phyloP scores from a whole-genome alignment of 2,329 filamentous ascomycete species.

The Lasiodiplodia hormozganensis region DNA sequence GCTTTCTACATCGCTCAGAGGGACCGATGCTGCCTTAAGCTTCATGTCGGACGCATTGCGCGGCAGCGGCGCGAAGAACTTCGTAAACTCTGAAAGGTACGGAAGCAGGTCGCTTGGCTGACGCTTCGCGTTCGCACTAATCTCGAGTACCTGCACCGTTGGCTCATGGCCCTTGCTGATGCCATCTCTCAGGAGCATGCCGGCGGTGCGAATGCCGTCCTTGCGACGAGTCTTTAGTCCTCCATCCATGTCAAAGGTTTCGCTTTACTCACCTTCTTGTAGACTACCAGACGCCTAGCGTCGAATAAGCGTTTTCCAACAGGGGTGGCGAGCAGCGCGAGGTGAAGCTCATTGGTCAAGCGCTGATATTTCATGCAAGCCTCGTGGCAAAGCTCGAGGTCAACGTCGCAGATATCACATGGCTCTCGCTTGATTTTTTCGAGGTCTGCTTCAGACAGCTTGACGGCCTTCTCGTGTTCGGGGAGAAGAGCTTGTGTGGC shows the following conservation, averaged over 20 bases:
- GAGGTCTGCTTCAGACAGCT: conserved; percentile 87
- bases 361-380: conserved; percentile 80
- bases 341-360: conserved; percentile 81
- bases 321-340: conserved; percentile 77
- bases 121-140: conserved; percentile 72
- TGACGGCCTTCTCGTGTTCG: conserved; percentile 94
- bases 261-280: conserved; percentile 63
- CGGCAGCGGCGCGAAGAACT: conserved; percentile 71
- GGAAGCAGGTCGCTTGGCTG: conserved; percentile 87
- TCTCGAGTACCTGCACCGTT: conserved; percentile 78
- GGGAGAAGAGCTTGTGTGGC: conserved; percentile 93
- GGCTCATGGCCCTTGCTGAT: conserved; percentile 70
- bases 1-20: conserved; percentile 81
- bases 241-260: neutral
- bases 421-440: conserved; percentile 87
- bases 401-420: conserved; percentile 80
- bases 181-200: conserved; percentile 80
- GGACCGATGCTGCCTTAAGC: conserved; percentile 72
- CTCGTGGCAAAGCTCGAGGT: conserved; percentile 81
- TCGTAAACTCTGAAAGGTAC: conserved; percentile 75
- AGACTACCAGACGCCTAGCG: conserved; percentile 79
- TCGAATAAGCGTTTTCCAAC: conserved; percentile 81
- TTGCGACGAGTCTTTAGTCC: conserved; percentile 39
- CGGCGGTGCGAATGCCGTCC: conserved; percentile 82
- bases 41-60: conserved; percentile 71